Evolutionary conservation across 768 basidiomycete genomes (phyloP).

Genomic region (Collybia nuda): DNA sequence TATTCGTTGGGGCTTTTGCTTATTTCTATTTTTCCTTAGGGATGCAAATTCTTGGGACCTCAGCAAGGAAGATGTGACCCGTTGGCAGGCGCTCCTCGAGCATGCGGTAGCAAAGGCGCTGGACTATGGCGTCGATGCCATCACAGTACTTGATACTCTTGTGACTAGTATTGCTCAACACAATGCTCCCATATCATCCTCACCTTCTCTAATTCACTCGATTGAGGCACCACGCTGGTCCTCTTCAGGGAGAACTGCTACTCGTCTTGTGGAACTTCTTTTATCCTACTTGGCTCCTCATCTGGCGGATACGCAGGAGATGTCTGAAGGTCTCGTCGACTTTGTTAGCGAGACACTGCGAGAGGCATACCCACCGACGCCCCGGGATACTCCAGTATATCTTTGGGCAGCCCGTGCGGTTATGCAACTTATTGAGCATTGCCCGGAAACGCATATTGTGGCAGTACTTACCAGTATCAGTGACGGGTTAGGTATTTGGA

Average conservation of each 20-base stretch:
- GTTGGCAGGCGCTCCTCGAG: constrained; percentile 61
- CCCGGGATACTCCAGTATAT: constrained; percentile 49
- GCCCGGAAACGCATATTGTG: constrained; percentile 47
- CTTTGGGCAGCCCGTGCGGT: constrained; percentile 66
- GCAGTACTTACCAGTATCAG: constrained; percentile 47
- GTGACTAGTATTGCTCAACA: constrained; percentile 38
- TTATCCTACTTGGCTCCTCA: constrained; percentile 46
- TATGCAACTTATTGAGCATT: constrained; percentile 50
- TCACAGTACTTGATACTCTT: constrained; percentile 54
- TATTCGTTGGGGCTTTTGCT: constrained; percentile 1
- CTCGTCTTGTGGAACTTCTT: constrained; percentile 62
- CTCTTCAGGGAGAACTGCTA: constrained; percentile 28
- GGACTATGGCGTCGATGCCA: constrained; percentile 57
- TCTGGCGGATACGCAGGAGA: constrained; percentile 45
- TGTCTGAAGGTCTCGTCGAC: constrained; percentile 55
- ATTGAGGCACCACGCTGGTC: constrained; percentile 34
- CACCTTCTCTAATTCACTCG: constrained; percentile 11
- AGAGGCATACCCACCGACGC: constrained; percentile 66
- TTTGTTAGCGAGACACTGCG: constrained; percentile 61
- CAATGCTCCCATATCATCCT: constrained; percentile 2
- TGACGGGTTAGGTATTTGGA: constrained; percentile 60
- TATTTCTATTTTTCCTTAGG: constrained; percentile 20
- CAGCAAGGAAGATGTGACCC: constrained; percentile 47
- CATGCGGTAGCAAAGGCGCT: constrained; percentile 53
- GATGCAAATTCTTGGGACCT: constrained; percentile 51